Evolutionary conservation across 257 asterid genomes (phyloP).

Genomic region (Solanum verrucosum): DNA sequence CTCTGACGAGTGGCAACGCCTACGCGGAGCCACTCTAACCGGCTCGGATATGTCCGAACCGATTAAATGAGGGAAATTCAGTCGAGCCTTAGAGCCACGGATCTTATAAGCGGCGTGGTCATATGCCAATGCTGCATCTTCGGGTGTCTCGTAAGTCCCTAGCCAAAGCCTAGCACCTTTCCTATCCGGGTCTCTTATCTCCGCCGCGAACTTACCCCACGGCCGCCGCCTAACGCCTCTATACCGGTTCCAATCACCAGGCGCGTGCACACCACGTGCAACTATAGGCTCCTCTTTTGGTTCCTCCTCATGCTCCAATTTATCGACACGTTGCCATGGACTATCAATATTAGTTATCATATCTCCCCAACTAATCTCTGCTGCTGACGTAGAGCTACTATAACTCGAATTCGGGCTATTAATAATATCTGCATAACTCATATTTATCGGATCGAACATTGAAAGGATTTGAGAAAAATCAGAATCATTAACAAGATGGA

Average conservation of each 20-base stretch:
- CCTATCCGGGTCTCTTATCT: constrained; percentile 31
- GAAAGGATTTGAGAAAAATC: constrained; percentile 1
- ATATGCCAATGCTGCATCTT: constrained; percentile 53
- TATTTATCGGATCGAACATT: neutral
- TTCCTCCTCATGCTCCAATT: neutral
- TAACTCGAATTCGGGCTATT: neutral
- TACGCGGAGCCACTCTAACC: constrained; percentile 9
- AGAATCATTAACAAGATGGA: constrained; percentile 11
- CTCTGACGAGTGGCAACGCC: neutral
- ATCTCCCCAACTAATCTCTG: neutral
- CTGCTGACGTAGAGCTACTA: neutral
- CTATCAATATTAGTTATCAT: neutral
- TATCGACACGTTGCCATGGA: neutral
- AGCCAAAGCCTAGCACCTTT: constrained; percentile 42
- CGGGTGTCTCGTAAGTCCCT: constrained; percentile 45
- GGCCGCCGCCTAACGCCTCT: constrained; percentile 45
- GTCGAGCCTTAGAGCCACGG: constrained; percentile 32
- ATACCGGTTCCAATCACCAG: constrained; percentile 29
- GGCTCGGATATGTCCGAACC: constrained; percentile 26
- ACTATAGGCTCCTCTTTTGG: neutral
- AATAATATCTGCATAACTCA: neutral
- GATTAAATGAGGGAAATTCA: constrained; percentile 37
- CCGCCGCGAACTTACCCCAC: constrained; percentile 54
- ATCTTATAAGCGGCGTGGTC: constrained; percentile 31
- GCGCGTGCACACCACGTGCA: neutral